These are phyloP conservation scores for Nepenthes gracilis DNA, from an alignment of 148 eudicot species.

Conservation along the genomic window DNA sequence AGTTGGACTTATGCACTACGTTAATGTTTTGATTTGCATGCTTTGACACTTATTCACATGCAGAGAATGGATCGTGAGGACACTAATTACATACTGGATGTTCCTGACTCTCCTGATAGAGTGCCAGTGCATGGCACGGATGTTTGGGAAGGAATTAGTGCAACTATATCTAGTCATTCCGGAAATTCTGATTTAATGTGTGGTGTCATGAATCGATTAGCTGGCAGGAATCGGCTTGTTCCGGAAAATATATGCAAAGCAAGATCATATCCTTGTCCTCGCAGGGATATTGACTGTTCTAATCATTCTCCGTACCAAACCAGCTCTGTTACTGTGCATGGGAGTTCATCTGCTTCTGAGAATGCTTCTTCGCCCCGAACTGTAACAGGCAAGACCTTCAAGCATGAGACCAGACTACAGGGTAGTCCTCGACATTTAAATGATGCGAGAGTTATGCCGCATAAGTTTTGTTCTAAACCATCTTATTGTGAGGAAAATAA, in stretches of 20 bases:
- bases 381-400: constrained; percentile 12
- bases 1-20: too few species aligned
- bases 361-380: constrained; percentile 20
- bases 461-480: constrained; percentile 5
- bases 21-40: too few species aligned
- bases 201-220: constrained; percentile 14
- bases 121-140: constrained; percentile 10
- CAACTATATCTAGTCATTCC: constrained; percentile 15
- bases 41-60: neutral
- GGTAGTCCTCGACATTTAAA: constrained; percentile 12
- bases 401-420: constrained; percentile 14
- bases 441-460: constrained; percentile 16
- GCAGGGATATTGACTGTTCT: constrained; percentile 12
- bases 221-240: constrained; percentile 11
- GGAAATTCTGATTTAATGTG: constrained; percentile 8
- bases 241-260: constrained; percentile 16
- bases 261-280: constrained; percentile 7
- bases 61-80: constrained; percentile 42
- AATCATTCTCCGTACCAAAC: constrained; percentile 7
- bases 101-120: constrained; percentile 83
- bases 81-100: constrained; percentile 31
- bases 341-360: constrained; percentile 17
- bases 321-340: constrained; percentile 5
- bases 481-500: constrained; percentile 6
- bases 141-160: constrained; percentile 8